Evolutionary conservation across 306 rosid species (phyloP).

Genomic region (Pyrus communis): DNA sequence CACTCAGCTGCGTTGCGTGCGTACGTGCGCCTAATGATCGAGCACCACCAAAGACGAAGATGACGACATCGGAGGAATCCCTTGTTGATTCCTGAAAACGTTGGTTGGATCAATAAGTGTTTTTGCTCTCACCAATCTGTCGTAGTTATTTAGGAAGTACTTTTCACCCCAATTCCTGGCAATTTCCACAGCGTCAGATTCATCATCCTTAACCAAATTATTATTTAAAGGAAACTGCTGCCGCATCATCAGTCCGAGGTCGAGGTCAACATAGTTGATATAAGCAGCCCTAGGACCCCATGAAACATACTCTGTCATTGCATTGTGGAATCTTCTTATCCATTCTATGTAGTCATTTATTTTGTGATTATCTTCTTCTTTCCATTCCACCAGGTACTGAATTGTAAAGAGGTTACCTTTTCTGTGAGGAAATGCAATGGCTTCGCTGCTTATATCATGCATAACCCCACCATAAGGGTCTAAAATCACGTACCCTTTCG

Average conservation of each 20-base stretch:
- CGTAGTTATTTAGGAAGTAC: conserved; percentile 64
- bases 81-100: conserved; percentile 57
- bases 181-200: conserved; percentile 22
- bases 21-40: too few species aligned
- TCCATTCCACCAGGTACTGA: conserved; percentile 66
- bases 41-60: neutral
- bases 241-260: conserved; percentile 43
- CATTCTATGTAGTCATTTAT: conserved; percentile 47
- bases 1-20: too few species aligned
- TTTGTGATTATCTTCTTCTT: conserved; percentile 33
- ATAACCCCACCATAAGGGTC: conserved; percentile 64
- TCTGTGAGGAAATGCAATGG: conserved; percentile 73
- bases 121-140: conserved; percentile 66
- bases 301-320: conserved; percentile 60
- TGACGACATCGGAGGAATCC: conserved; percentile 48
- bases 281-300: conserved; percentile 76
- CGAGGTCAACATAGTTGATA: conserved; percentile 65
- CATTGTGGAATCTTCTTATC: conserved; percentile 47
- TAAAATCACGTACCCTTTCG: conserved; percentile 47
- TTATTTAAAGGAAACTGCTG: neutral
- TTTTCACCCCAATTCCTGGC: conserved; percentile 72
- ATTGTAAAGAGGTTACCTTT: conserved; percentile 54
- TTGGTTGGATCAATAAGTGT: conserved; percentile 55
- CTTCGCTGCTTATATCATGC: conserved; percentile 41
- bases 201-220: too few species aligned